Base-by-base conservation (phyloP, 2,329 filamentous ascomycete genomes). In the Diaporthe velutina region DNA sequence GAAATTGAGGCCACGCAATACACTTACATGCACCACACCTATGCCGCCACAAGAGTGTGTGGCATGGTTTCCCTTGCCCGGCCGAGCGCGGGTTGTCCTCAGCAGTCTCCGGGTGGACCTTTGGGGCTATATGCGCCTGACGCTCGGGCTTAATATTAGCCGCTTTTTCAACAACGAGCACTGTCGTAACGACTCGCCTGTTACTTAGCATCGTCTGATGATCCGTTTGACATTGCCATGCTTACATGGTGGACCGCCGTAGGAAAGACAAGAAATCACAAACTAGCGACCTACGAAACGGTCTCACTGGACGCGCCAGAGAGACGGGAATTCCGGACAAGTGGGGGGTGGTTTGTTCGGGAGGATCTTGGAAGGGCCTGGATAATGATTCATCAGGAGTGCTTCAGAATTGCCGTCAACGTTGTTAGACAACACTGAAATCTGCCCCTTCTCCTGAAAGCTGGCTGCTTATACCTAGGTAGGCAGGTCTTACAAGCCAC, bases 121-220 rank as follows among this genome's bases (percentile, higher is more conserved):
- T 33, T 22, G 15, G n/a, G 28, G 12, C 30, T 67, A 67, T 52
- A 67, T 67, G 64, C 22, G 45, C 22, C n/a, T 6, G 30, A 38
- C 33, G 64, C 64, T 67, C 64, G 45, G 64, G 45, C 64, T 52
- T 52, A 52, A 38, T 52, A 38, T 54, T n/a, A 52, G 30, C 64
- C 45, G 64, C 45, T 45, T 25, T 67, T 10, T 38, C 64, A 67
- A 52, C 45, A n/a, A 38, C 64, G 45, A 67, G 19, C 40, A 40
- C 45, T 52, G 4, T 22, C 22, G 45, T 15, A 50, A 67, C 64
- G 45, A 67, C 64, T 67, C 64, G 33, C 28, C 64, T 52, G 45
- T 67, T 38, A 40, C 64, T 52, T 54, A 54, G 64, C 45, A 54
- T 15, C 64, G 64, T 68, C 64, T 68, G 64, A 68, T 68, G 30